phyloP scores from a whole-genome alignment of 345 rosid genomes.

The Durio zibethinus region DNA sequence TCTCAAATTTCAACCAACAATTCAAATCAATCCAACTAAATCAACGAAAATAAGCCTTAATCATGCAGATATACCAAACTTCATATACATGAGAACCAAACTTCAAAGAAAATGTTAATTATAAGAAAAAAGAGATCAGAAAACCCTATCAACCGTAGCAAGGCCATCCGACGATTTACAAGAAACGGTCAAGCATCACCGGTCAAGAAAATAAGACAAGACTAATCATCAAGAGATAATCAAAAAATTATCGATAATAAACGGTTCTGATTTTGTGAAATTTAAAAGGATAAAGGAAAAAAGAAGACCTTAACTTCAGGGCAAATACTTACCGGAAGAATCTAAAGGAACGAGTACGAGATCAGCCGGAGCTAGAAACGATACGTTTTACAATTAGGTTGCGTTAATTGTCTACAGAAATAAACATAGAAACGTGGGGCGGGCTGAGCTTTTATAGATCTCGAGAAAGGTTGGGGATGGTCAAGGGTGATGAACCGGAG shows the following conservation, averaged over 20 bases:
- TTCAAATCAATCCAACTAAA: neutral
- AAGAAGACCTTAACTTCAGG: neutral
- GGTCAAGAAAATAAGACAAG: neutral
- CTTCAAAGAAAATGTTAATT: neutral
- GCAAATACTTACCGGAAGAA: slow-evolving; percentile 22
- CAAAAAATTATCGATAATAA: neutral
- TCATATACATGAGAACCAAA: neutral
- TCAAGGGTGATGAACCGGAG: slow-evolving; percentile 7
- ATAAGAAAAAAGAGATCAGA: slow-evolving; percentile 7
- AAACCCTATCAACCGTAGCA: neutral
- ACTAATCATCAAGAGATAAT: neutral
- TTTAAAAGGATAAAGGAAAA: neutral
- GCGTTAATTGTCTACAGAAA: slow-evolving; percentile 17
- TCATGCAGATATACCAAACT: neutral
- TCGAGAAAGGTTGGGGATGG: neutral
- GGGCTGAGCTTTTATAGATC: neutral
- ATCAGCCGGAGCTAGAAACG: slow-evolving; percentile 7
- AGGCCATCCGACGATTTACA: neutral
- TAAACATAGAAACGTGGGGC: neutral
- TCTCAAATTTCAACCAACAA: neutral
- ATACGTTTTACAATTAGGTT: slow-evolving; percentile 16
- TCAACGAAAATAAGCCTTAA: neutral
- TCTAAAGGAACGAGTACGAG: slow-evolving; percentile 14
- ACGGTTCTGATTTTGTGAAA: slow-evolving; percentile 1
- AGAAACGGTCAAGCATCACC: neutral